These are phyloP conservation scores for Diutina ranongensis DNA, from an alignment of 1,139 yeast species.

Conservation along the genomic window DNA sequence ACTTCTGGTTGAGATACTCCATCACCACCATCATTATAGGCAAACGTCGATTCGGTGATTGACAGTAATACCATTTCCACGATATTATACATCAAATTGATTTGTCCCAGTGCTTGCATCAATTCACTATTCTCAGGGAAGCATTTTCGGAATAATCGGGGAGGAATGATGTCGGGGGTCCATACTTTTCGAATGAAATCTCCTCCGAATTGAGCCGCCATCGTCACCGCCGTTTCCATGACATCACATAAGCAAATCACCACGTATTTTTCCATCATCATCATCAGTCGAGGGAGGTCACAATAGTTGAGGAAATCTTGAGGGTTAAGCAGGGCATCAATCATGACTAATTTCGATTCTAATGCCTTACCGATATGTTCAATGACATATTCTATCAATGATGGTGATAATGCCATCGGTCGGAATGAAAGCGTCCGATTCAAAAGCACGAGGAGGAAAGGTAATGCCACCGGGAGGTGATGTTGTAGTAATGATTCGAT, in stretches of 20 bases:
- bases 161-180: constrained; percentile 14
- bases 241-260: constrained; percentile 41
- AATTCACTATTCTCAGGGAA: constrained; percentile 31
- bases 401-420: constrained; percentile 39
- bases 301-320: not conserved
- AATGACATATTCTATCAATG: constrained; percentile 16
- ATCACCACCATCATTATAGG: constrained; percentile 12
- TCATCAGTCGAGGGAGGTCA: not conserved
- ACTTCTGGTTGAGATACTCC: constrained; percentile 8
- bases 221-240: constrained; percentile 28
- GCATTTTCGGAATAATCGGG: constrained; percentile 17
- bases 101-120: constrained; percentile 25
- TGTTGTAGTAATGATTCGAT: no score
- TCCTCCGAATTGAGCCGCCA: constrained; percentile 17
- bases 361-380: constrained; percentile 16
- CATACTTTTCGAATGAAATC: constrained; percentile 16
- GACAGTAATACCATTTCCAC: constrained; percentile 30
- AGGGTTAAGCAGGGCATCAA: not conserved
- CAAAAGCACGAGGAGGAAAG: constrained; percentile 43
- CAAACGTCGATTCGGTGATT: constrained; percentile 22
- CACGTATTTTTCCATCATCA: constrained; percentile 35
- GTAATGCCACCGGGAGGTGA: constrained; percentile 21
- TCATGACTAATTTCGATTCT: no score
- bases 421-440: constrained; percentile 43
- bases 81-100: constrained; percentile 24